Evolutionary conservation across 345 rosid species (phyloP).

Genomic region (Ailanthus altissimus): DNA sequence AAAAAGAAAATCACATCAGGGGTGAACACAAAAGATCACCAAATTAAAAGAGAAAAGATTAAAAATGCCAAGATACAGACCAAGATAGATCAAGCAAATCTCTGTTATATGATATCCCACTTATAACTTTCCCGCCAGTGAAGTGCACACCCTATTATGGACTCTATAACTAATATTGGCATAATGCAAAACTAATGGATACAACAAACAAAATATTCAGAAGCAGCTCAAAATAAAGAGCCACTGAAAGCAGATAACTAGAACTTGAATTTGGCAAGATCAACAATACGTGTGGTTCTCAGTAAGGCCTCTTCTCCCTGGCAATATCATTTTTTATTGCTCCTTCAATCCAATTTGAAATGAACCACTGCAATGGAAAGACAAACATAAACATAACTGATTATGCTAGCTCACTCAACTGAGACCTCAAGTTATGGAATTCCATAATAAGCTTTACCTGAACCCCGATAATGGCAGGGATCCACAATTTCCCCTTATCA

Average conservation of each 20-base stretch:
- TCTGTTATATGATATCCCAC: not conserved
- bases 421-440: constrained; percentile 6
- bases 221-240: not conserved
- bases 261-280: constrained; percentile 9
- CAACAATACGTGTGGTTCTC: constrained; percentile 26
- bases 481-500: constrained; percentile 61
- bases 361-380: constrained; percentile 52
- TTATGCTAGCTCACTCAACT: constrained; percentile 12
- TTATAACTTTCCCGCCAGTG: constrained; percentile 4
- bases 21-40: not conserved
- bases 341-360: constrained; percentile 58
- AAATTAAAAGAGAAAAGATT: not conserved
- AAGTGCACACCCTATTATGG: not conserved
- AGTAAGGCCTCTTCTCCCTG: constrained; percentile 42
- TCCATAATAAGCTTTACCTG: constrained; percentile 46
- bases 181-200: constrained; percentile 3
- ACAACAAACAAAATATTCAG: not conserved
- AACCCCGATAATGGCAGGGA: constrained; percentile 59
- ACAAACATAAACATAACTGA: not conserved
- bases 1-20: not conserved
- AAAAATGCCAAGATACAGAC: not conserved
- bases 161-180: constrained; percentile 4
- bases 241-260: not conserved
- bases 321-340: constrained; percentile 59
- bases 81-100: not conserved